Conservation (phyloP, 345 rosid species). For the Hibiscus trionum region DNA sequence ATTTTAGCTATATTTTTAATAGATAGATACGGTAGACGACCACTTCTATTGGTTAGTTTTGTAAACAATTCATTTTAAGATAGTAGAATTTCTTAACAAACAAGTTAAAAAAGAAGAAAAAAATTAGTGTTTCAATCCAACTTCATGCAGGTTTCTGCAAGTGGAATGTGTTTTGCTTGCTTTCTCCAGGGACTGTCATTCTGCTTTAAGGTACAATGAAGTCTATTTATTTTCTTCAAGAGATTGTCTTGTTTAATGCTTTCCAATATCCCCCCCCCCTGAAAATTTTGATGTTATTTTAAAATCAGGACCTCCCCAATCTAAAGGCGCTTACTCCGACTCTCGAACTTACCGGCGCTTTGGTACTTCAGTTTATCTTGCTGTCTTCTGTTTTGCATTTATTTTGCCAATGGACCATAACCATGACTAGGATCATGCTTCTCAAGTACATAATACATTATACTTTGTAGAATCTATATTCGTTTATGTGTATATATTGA, state of each 20-base stretch:
- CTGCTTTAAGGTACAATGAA: conserved; percentile 33
- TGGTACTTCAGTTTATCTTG: conserved; percentile 6
- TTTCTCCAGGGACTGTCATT: conserved; percentile 41
- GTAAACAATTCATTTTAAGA: not conserved
- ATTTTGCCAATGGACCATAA: no score
- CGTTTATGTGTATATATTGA: not conserved
- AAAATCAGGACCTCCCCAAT: conserved; percentile 16
- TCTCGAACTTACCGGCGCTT: conserved; percentile 12
- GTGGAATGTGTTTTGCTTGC: conserved; percentile 32
- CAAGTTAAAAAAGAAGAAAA: not conserved
- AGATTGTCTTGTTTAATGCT: no score
- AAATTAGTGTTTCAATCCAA: not conserved
- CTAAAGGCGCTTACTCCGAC: conserved; percentile 23
- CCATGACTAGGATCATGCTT: no score
- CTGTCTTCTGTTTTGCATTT: not conserved
- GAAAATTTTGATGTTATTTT: not conserved
- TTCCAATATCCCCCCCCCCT: not conserved
- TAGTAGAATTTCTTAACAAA: not conserved
- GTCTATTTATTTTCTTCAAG: not conserved
- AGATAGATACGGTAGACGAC: conserved; percentile 48
- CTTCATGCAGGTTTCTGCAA: conserved; percentile 36
- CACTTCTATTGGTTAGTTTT: conserved; percentile 42
- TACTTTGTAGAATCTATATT: no score
- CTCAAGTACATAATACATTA: no score
- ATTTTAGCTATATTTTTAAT: conserved; percentile 28